Evolutionary conservation across 257 asterid species (phyloP), one percentile per base, ranked within the genome.

Genomic region (Penstemon eatonii): DNA sequence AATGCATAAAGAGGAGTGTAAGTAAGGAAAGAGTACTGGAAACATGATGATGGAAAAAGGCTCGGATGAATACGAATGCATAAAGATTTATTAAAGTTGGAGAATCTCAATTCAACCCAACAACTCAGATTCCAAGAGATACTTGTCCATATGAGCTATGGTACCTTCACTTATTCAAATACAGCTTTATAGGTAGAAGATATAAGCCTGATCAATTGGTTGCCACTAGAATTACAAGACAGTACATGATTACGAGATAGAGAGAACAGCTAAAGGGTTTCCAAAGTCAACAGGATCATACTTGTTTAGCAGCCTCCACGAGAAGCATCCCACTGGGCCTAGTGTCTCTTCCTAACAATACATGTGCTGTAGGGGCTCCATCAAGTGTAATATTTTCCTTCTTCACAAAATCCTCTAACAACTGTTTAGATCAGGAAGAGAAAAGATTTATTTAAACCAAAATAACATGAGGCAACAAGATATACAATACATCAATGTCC

Each of bases 311-410:
- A 41, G 92, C 96, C 62, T 87, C 87, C 63, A 84, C 73, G 65
- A 93, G 97, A 71, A 81, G 62, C 73, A 40, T 70, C 67, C 97
- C 99, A 42, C 99, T 93, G 69, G 99, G 99, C 78, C 97, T 83
- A 15, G 96, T 90, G 76, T 90, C 99, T 81, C 96, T 85, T 76
- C 95, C 99, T 76, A 93, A 60, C 53, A 87, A 72, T 44, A 93
- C 90, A 68, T 78, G 82, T 0, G 84, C 82, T 53, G 72, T 42
- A 43, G 72, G 69, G 78, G 65, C 78, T 78, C 79, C 90, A 47
- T 80, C 92, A 52, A 93, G 82, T 54, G 65, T 55, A 72, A 93
- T 87, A 11, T 75, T 77, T 76, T 82, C 91, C 81, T 82, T 79
- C 80, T 82, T 82, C 44, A 68, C 71, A 73, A 90, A 93, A 77